phyloP scores from a whole-genome alignment of 129 eudicot species.

The Saussurea involucrata region DNA sequence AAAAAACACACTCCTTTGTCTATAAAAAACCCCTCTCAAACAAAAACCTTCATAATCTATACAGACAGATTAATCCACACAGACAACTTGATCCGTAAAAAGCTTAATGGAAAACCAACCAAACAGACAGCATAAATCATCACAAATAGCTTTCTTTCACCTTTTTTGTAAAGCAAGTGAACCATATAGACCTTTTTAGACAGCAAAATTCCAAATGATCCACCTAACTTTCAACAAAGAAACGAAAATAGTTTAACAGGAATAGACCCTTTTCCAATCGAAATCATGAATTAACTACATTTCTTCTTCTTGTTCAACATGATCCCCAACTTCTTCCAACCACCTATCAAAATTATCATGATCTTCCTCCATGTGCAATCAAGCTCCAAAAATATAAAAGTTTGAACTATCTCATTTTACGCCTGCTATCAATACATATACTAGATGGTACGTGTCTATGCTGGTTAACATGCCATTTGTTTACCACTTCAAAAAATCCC shows the following conservation, averaged over 20 bases:
- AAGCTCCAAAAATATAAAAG: not conserved
- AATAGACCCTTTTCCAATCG: not conserved
- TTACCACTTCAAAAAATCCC: not conserved
- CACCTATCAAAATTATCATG: not conserved
- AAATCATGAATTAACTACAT: conserved; percentile 1
- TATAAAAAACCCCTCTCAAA: no score
- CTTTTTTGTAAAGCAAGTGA: not conserved
- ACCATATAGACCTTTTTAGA: not conserved
- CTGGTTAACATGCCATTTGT: not conserved
- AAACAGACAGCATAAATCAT: not conserved
- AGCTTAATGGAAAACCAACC: no score
- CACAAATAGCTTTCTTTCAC: conserved; percentile 3
- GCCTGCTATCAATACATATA: not conserved
- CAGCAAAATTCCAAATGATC: not conserved
- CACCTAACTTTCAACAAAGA: not conserved
- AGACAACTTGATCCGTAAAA: no score
- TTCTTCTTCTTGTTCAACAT: not conserved
- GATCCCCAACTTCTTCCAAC: not conserved
- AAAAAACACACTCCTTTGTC: no score
- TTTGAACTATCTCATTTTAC: not conserved
- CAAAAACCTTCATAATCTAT: no score
- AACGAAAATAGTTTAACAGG: not conserved
- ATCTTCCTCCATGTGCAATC: conserved; percentile 4
- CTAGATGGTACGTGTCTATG: not conserved
- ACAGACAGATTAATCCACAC: no score